A percentile compares a stretch with the other conserved stretches of the same genome.
These are phyloP conservation scores for Prototheca wickerhamii DNA, from an alignment of 163 green algal genomes.

Conservation along the genomic window DNA sequence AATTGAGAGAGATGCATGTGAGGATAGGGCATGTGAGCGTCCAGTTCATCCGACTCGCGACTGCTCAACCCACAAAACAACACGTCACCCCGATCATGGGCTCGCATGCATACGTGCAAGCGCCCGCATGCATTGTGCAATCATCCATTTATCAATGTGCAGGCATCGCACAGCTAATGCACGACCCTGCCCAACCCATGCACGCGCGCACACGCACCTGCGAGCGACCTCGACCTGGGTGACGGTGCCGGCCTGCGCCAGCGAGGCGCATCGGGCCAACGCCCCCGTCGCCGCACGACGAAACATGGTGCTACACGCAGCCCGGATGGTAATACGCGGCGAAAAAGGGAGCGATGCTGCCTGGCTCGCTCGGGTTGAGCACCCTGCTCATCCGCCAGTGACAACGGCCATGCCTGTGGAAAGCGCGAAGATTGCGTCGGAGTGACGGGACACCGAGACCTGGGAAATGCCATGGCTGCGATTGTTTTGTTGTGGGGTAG, in stretches of 20 bases:
- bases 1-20: neutral
- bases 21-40: neutral
- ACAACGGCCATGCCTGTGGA: neutral
- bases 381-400: neutral
- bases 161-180: neutral
- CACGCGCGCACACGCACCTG: neutral
- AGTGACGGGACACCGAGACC: too few species aligned
- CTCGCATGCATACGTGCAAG: too few species aligned
- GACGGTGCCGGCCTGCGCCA: constrained; percentile 1
- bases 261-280: constrained; percentile 4
- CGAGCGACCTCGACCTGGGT: constrained; percentile 3
- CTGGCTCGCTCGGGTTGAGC: neutral
- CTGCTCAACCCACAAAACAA: neutral
- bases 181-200: neutral
- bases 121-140: too few species aligned
- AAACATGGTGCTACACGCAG: constrained; percentile 1
- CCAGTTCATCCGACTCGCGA: neutral
- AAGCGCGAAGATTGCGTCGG: neutral
- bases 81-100: too few species aligned
- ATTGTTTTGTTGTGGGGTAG: too few species aligned
- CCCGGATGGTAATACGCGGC: neutral
- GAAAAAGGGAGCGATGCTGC: neutral
- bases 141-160: neutral
- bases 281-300: constrained; percentile 9
- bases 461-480: too few species aligned